phyloP scores from a whole-genome alignment of 106 monocot species.

The Dendrobium nobile region DNA sequence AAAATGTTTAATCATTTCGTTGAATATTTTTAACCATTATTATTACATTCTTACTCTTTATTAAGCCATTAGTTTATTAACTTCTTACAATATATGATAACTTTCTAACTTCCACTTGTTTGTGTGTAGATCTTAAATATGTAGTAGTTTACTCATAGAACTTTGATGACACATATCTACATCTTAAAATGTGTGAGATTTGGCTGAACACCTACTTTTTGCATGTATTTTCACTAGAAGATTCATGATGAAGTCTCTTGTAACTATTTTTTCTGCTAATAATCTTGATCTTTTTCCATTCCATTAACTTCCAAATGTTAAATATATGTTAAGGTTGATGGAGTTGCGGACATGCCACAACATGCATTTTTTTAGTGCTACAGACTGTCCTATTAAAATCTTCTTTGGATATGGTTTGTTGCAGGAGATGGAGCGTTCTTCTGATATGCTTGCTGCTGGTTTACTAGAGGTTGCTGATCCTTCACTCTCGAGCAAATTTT shows the following conservation, averaged over 20 bases:
- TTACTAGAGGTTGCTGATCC: conserved; percentile 94
- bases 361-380: neutral
- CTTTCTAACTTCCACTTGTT: neutral
- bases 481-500: conserved; percentile 78
- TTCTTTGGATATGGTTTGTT: conserved; percentile 10
- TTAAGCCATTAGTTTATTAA: too few relatives aligned
- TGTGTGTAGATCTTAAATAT: neutral
- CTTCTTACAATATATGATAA: neutral
- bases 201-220: neutral
- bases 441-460: conserved; percentile 95
- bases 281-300: neutral
- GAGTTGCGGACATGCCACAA: neutral
- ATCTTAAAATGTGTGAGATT: neutral
- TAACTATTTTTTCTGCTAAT: neutral
- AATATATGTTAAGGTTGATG: neutral
- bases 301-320: neutral
- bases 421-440: conserved; percentile 98
- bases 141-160: neutral
- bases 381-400: neutral
- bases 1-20: too few relatives aligned
- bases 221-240: neutral
- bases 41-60: too few relatives aligned
- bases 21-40: too few relatives aligned
- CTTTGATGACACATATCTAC: neutral
- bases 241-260: neutral